Evolutionary conservation across 2,329 filamentous ascomycete genomes (phyloP), one percentile per base, ranked within the genome.

Genomic region (Neurospora crassa): DNA sequence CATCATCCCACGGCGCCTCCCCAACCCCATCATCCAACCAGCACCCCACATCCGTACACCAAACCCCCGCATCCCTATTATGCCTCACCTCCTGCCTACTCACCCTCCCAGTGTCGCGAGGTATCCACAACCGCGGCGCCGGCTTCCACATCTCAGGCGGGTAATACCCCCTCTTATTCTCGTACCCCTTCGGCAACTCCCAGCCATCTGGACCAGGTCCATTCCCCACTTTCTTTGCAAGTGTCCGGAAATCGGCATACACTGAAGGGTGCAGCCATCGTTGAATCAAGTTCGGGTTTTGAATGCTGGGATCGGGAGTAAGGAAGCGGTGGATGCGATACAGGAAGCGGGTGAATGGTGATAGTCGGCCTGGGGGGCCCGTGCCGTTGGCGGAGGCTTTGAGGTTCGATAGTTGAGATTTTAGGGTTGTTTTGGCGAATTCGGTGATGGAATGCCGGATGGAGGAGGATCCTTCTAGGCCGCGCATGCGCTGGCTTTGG

Each of bases 91-190:
- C 92, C 78, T 94, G 91, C 75, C 83, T 83, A 71, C 88, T 91
- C 45, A 95, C 86, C 34, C 91, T 91, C 37, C 87, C 85, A 1
- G 85, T 83, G 78, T 96, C 92, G 70, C 87, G 85, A 1, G 92
- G 92, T 40, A 96, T 89, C 92, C 92, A 96, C 40, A 96, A 83
- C 8, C 89, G 82, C 3, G 91, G 90, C 0, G 87, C 81, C 53
- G 85, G 82, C 69, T 85, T 83, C 63, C 82, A 87, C 78, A 93
- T 88, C 10, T 90, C 87, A 0, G 92, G 91, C 74, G 93, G 89
- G 80, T 85, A 88, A 81, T 93, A 96, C 0, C 92, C 92, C 63
- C 88, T 83, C 20, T 82, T 63, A 18, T 34, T 80, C 74, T 87
- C 88, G 8, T 84, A 82, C 67, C 87, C 74, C 5, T 69, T 59